Evolutionary conservation across 2,329 filamentous ascomycete genomes (phyloP).

Genomic region (Penicillium psychrosexuale): DNA sequence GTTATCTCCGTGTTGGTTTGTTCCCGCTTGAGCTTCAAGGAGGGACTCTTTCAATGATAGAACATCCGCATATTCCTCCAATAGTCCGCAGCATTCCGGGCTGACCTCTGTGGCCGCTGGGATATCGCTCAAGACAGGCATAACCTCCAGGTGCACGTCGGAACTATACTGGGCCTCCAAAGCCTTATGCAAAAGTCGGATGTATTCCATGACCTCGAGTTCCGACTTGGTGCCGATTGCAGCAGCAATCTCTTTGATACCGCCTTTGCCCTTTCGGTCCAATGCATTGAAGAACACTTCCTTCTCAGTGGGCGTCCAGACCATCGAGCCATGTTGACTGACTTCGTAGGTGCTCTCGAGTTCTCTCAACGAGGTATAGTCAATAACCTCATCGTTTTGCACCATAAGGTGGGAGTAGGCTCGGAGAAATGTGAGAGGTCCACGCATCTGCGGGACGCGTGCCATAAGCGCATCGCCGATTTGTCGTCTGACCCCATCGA

Average conservation of each 20-base stretch:
- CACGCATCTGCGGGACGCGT: slow-evolving; percentile 25
- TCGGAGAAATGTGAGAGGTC: slow-evolving; percentile 44
- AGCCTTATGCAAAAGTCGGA: slow-evolving; percentile 59
- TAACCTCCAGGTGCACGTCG: slow-evolving; percentile 31
- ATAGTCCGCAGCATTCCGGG: slow-evolving; percentile 58
- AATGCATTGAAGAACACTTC: slow-evolving; percentile 64
- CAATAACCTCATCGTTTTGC: slow-evolving; percentile 49
- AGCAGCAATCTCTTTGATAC: slow-evolving; percentile 60
- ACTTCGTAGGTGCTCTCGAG: slow-evolving; percentile 29
- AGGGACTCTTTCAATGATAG: slow-evolving; percentile 63
- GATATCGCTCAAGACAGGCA: slow-evolving; percentile 54
- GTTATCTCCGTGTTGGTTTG: slow-evolving; percentile 56
- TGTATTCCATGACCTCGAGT: slow-evolving; percentile 69
- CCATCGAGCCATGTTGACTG: slow-evolving; percentile 65
- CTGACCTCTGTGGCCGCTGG: slow-evolving; percentile 72
- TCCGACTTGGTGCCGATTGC: slow-evolving; percentile 69
- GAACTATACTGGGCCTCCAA: slow-evolving; percentile 42
- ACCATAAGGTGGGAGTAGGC: slow-evolving; percentile 55
- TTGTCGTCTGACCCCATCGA: neutral
- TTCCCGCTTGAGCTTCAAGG: slow-evolving; percentile 60
- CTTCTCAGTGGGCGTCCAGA: slow-evolving; percentile 73
- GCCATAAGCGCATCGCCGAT: slow-evolving; percentile 3
- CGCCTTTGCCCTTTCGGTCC: slow-evolving; percentile 60
- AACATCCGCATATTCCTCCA: slow-evolving; percentile 67
- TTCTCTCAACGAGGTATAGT: slow-evolving; percentile 6